Evolutionary conservation across 2,329 filamentous ascomycete genomes (phyloP).

Genomic region (Xylariaceae sp.): DNA sequence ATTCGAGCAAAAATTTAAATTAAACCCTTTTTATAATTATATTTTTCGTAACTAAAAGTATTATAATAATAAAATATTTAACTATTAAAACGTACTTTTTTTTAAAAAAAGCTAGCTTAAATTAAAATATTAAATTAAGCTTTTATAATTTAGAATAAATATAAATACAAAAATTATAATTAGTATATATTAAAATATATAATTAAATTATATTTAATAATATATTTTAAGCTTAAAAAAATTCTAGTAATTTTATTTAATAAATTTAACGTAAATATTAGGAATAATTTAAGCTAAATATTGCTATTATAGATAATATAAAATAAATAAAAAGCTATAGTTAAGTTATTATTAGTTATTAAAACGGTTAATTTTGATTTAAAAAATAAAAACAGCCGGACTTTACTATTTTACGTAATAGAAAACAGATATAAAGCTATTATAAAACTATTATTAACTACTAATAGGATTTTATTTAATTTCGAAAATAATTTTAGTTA

Average conservation of each 20-base stretch:
- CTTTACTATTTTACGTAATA: background rate
- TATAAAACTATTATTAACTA: too few relatives aligned
- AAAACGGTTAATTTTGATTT: background rate
- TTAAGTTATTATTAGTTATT: background rate
- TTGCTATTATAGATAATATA: background rate
- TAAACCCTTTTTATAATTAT: constrained; percentile 8
- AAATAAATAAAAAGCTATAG: constrained; percentile 1
- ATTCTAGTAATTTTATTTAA: background rate
- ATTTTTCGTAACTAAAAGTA: constrained; percentile 4
- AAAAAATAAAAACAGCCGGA: background rate
- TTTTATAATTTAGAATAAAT: background rate
- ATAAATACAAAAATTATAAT: background rate
- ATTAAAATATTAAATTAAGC: constrained; percentile 5
- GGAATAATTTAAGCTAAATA: background rate
- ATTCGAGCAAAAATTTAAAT: background rate
- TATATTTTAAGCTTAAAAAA: constrained; percentile 1
- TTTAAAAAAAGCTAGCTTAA: constrained; percentile 2
- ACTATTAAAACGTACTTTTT: background rate
- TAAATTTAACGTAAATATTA: background rate
- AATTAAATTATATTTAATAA: constrained; percentile 5
- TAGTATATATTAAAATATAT: background rate
- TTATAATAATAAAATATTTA: background rate
- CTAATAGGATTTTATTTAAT: too few relatives aligned
- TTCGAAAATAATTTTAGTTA: too few relatives aligned
- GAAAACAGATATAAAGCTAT: background rate